A percentile compares a stretch with the other conserved stretches of the same genome.
These are phyloP conservation scores for Paratrimastix pyriformis DNA, from an alignment of 78 protist genomes.

Conservation along the genomic window DNA sequence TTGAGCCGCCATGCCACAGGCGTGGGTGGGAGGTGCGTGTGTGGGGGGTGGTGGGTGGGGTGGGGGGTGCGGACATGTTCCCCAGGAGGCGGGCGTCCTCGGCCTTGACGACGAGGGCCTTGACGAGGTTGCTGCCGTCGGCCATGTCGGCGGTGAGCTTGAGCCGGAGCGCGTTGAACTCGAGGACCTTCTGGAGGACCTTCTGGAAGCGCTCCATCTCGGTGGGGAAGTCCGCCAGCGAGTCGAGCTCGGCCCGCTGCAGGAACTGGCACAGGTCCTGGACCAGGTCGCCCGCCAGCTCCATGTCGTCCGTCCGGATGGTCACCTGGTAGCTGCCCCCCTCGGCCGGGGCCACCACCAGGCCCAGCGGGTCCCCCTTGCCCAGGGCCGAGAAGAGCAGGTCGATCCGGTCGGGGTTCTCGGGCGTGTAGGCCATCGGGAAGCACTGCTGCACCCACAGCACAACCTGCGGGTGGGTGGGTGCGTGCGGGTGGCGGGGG, in stretches of 20 bases:
- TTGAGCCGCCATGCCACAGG: too few species aligned
- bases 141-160: conserved; percentile 41
- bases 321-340: neutral
- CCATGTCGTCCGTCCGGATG: conserved; percentile 20
- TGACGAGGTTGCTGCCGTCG: conserved; percentile 29
- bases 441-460: conserved; percentile 16
- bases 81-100: conserved; percentile 39
- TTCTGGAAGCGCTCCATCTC: conserved; percentile 15
- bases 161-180: conserved; percentile 23
- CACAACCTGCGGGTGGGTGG: neutral
- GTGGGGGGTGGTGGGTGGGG: too few species aligned
- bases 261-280: conserved; percentile 27
- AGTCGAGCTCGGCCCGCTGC: neutral
- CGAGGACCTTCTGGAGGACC: conserved; percentile 18
- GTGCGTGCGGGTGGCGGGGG: neutral
- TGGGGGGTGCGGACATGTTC: too few species aligned
- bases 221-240: conserved; percentile 2
- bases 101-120: conserved; percentile 35
- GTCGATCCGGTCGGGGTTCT: neutral
- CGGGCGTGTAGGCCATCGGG: neutral
- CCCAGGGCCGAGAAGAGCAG: neutral
- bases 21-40: too few species aligned
- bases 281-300: conserved; percentile 29
- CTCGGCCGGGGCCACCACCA: neutral
- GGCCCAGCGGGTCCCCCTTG: neutral